Percentiles rank a stretch among this genome's conserved stretches.
Conservation (phyloP, 306 rosid species). For the Crataegus laevigata region DNA sequence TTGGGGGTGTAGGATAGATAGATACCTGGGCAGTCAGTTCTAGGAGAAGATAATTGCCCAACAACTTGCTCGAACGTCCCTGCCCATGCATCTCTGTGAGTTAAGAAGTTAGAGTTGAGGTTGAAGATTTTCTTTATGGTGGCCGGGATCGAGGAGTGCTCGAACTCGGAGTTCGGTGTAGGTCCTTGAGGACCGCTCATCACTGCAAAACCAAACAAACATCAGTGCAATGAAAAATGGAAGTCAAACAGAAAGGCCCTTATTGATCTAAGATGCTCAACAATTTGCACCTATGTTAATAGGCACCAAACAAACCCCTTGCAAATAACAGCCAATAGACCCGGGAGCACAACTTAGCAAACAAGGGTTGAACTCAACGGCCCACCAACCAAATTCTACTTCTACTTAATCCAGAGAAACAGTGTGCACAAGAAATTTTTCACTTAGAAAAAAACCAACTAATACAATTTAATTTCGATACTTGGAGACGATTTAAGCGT, state of each 20-base stretch:
- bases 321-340: neutral
- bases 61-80: conserved; percentile 85
- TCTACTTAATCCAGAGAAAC: neutral
- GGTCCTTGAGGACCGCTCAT: conserved; percentile 73
- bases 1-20: neutral
- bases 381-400: neutral
- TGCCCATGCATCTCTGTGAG: conserved; percentile 99
- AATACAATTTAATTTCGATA: conserved; percentile 10
- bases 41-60: conserved; percentile 59
- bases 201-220: conserved; percentile 43
- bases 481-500: neutral
- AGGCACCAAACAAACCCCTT: neutral
- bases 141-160: conserved; percentile 98
- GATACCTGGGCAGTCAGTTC: conserved; percentile 95
- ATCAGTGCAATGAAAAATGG: conserved; percentile 4
- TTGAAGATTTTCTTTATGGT: conserved; percentile 95
- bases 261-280: conserved; percentile 17
- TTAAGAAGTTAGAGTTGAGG: conserved; percentile 80
- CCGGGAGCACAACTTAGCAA: neutral
- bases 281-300: neutral
- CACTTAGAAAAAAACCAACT: conserved; percentile 3
- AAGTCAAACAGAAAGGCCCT: conserved; percentile 14
- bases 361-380: conserved; percentile 1
- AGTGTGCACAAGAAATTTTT: neutral
- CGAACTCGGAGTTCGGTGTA: conserved; percentile 74